Percentiles rank a stretch among this genome's conserved stretches.
Conservation (phyloP, 2,329 filamentous ascomycete species). For the Gyromitra esculenta region DNA sequence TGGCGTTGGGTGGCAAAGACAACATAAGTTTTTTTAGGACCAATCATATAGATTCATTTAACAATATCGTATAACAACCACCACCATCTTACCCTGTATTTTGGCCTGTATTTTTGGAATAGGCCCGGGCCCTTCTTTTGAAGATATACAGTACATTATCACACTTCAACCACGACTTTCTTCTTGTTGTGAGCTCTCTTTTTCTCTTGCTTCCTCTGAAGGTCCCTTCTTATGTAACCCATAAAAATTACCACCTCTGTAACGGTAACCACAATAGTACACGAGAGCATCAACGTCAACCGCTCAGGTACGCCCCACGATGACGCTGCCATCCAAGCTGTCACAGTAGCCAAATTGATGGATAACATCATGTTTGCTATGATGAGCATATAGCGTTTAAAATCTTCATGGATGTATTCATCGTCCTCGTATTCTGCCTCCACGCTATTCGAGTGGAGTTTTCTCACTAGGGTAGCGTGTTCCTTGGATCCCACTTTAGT, state of each 20-base stretch:
- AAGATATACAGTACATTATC: too few relatives aligned
- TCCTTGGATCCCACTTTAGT: constrained; percentile 80
- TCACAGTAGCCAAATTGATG: constrained; percentile 78
- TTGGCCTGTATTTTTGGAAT: too few relatives aligned
- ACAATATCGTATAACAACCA: too few relatives aligned
- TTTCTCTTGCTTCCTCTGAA: constrained; percentile 71
- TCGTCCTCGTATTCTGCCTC: constrained; percentile 62
- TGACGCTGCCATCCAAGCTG: constrained; percentile 78
- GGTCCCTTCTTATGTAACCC: constrained; percentile 76
- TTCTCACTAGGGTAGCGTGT: constrained; percentile 77
- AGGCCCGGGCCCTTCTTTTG: too few relatives aligned
- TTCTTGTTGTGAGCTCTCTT: constrained; percentile 76
- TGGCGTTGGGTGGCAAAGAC: too few relatives aligned
- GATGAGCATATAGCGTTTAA: constrained; percentile 80
- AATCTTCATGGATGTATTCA: constrained; percentile 74
- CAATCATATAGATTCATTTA: too few relatives aligned
- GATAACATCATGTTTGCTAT: constrained; percentile 91
- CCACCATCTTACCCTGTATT: too few relatives aligned
- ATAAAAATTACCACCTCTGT: constrained; percentile 81
- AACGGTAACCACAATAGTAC: constrained; percentile 74
- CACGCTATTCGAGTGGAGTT: constrained; percentile 62
- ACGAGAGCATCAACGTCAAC: constrained; percentile 75
- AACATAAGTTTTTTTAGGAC: too few relatives aligned
- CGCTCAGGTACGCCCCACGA: constrained; percentile 79
- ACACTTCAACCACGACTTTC: constrained; percentile 73